phyloP scores from a whole-genome alignment of 1,284 basidiomycete species.

The Malassezia restricta region DNA sequence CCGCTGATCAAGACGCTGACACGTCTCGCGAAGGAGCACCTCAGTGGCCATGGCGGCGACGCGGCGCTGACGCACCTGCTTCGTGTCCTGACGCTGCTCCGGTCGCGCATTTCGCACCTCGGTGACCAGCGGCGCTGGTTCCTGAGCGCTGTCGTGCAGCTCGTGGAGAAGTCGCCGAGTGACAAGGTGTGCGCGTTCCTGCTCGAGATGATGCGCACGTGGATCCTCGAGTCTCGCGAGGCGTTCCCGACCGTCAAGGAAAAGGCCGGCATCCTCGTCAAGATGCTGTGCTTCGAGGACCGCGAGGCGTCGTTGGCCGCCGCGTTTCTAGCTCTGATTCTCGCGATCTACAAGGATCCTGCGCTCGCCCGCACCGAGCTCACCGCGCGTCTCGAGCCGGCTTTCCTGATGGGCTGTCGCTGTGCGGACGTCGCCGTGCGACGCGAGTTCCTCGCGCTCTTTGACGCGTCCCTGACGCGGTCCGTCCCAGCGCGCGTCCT shows the following conservation, averaged over 20 bases:
- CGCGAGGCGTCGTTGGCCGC: constrained; percentile 62
- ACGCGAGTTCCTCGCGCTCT: constrained; percentile 75
- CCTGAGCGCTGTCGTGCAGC: constrained; percentile 59
- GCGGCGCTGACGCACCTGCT: constrained; percentile 49
- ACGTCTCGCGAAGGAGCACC: constrained; percentile 79
- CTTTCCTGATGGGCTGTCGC: constrained; percentile 84
- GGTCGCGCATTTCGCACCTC: constrained; percentile 50
- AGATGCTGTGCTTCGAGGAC: constrained; percentile 75
- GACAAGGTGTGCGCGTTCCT: constrained; percentile 68
- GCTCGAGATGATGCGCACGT: constrained; percentile 73
- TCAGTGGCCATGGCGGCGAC: constrained; percentile 48
- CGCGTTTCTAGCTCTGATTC: constrained; percentile 77
- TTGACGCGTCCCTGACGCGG: constrained; percentile 77
- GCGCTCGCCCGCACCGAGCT: constrained; percentile 77
- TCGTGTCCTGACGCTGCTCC: constrained; percentile 51
- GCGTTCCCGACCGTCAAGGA: constrained; percentile 76
- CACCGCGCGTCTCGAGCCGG: constrained; percentile 80
- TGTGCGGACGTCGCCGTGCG: constrained; percentile 68
- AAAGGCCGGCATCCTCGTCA: constrained; percentile 76
- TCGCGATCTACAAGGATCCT: constrained; percentile 85
- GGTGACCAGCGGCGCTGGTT: constrained; percentile 57
- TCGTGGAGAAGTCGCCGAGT: constrained; percentile 88
- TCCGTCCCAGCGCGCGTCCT: constrained; percentile 70
- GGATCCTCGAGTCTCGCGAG: constrained; percentile 59
- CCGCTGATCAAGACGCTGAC: constrained; percentile 72